These are phyloP conservation scores for Amoebophrya sp. DNA, from an alignment of 169 alveolate species.

Conservation along the genomic window DNA sequence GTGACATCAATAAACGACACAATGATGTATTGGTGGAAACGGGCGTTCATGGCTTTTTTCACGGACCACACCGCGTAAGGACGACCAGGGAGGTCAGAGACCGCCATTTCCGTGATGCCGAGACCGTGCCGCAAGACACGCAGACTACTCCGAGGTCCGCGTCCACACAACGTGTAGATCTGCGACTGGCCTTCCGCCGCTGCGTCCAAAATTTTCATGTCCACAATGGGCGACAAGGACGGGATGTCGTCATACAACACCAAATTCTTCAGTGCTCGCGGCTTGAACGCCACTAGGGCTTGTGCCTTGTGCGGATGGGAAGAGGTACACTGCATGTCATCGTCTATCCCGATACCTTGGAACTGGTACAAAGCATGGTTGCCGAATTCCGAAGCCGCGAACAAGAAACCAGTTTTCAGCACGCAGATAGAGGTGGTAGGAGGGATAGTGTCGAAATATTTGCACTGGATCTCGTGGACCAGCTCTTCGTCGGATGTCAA, in stretches of 20 bases:
- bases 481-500: slow-evolving; percentile 73
- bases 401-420: slow-evolving; percentile 86
- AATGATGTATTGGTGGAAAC: slow-evolving; percentile 74
- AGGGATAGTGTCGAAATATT: slow-evolving; percentile 95
- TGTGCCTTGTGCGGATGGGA: slow-evolving; percentile 71
- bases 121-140: slow-evolving; percentile 92
- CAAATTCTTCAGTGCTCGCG: slow-evolving; percentile 76
- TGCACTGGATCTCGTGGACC: slow-evolving; percentile 69
- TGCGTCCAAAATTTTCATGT: slow-evolving; percentile 88
- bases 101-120: slow-evolving; percentile 89
- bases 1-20: slow-evolving; percentile 89
- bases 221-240: slow-evolving; percentile 88
- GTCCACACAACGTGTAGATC: slow-evolving; percentile 83
- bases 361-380: slow-evolving; percentile 74
- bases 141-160: slow-evolving; percentile 88
- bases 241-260: slow-evolving; percentile 76
- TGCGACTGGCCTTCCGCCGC: slow-evolving; percentile 56
- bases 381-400: slow-evolving; percentile 94
- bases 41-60: slow-evolving; percentile 59
- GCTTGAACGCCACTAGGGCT: slow-evolving; percentile 81
- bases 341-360: slow-evolving; percentile 57
- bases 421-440: slow-evolving; percentile 79
- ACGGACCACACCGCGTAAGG: slow-evolving; percentile 93
- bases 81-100: slow-evolving; percentile 87
- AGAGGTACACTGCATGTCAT: slow-evolving; percentile 74